Percentiles rank a stretch among this genome's conserved stretches.
These are phyloP conservation scores for Endoconidiophora laricicola DNA, from an alignment of 2,329 filamentous ascomycete species.

Conservation along the genomic window DNA sequence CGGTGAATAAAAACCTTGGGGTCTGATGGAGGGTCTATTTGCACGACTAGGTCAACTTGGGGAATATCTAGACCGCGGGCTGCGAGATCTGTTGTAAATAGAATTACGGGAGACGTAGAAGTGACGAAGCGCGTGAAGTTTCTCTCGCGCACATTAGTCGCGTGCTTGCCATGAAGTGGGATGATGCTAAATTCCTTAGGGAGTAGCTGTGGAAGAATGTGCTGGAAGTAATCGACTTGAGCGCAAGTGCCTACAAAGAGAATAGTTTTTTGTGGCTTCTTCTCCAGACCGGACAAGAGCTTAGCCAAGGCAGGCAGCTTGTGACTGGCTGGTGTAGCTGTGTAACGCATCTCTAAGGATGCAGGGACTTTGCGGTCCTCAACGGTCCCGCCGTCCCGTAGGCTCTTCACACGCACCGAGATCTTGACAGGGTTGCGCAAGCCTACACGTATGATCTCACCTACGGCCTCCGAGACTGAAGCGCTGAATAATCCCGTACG, in stretches of 20 bases:
- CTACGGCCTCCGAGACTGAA: constrained; percentile 86
- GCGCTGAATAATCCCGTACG: constrained; percentile 89
- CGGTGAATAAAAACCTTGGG: constrained; percentile 93
- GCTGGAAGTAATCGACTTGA: constrained; percentile 84
- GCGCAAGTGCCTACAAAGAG: constrained; percentile 89
- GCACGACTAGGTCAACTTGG: constrained; percentile 77
- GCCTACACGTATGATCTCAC: constrained; percentile 82
- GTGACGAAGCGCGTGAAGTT: constrained; percentile 72
- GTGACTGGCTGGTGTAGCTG: constrained; percentile 56
- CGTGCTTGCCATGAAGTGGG: constrained; percentile 82
- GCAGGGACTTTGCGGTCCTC: constrained; percentile 82
- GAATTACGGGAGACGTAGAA: constrained; percentile 56
- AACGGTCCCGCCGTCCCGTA: constrained; percentile 44
- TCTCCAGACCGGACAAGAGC: constrained; percentile 52
- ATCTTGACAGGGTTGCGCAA: constrained; percentile 90
- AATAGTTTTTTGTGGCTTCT: constrained; percentile 68
- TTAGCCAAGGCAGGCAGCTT: constrained; percentile 62
- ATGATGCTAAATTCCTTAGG: constrained; percentile 53
- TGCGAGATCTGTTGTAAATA: constrained; percentile 85
- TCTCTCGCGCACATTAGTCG: constrained; percentile 69
- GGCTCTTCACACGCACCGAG: constrained; percentile 73
- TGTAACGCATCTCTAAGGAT: constrained; percentile 80
- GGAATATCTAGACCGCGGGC: constrained; percentile 85
- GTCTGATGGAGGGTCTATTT: constrained; percentile 31
- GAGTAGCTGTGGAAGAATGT: constrained; percentile 58